Evolutionary conservation across 768 basidiomycete genomes (phyloP).

Genomic region (Hygrophorus pudorinus): DNA sequence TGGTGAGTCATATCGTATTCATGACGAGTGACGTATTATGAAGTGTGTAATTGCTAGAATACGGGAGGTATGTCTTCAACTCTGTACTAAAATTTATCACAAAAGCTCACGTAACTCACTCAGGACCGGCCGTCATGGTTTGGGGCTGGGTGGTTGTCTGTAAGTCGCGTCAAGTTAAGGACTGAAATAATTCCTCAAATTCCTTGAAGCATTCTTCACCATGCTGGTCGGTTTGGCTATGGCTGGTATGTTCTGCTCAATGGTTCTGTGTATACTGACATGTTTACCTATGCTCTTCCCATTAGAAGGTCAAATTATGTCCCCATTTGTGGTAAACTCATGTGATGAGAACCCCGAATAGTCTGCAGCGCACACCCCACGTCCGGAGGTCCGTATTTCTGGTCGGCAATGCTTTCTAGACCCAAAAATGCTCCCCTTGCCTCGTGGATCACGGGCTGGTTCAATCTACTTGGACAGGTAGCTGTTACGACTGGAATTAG

Average conservation of each 20-base stretch:
- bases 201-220: constrained; percentile 46
- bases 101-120: background rate
- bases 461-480: constrained; percentile 66
- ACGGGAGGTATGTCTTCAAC: constrained; percentile 50
- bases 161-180: constrained; percentile 19
- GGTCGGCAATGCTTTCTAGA: constrained; percentile 68
- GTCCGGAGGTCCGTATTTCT: constrained; percentile 69
- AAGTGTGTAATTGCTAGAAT: constrained; percentile 29
- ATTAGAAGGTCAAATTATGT: background rate
- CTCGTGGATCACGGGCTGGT: constrained; percentile 72
- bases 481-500: constrained; percentile 70
- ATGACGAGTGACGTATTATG: background rate
- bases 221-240: constrained; percentile 66
- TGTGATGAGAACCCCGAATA: background rate
- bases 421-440: constrained; percentile 50
- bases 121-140: constrained; percentile 50
- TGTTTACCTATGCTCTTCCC: background rate
- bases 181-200: background rate
- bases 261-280: background rate
- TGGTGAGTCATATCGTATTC: constrained; percentile 32
- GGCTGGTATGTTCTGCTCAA: constrained; percentile 41
- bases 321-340: background rate
- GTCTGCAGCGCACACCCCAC: constrained; percentile 56
- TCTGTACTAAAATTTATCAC: background rate
- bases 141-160: constrained; percentile 64